Percentiles rank a stretch among this genome's conserved stretches.
Evolutionary conservation across 2,329 filamentous ascomycete species (phyloP).

Genomic region (Escovopsis sp.): DNA sequence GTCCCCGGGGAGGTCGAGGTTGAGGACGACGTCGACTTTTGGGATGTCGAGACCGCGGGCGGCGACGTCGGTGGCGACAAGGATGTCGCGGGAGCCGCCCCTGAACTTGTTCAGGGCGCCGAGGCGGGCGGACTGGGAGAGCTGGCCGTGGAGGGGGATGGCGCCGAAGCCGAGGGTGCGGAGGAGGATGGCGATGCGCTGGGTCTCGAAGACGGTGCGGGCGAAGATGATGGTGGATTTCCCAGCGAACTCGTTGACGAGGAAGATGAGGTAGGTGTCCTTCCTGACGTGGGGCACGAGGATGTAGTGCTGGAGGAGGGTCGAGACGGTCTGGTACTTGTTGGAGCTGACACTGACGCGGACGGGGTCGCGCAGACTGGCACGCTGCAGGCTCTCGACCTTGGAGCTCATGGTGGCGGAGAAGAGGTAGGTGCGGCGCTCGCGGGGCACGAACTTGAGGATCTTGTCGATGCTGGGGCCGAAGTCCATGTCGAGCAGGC

Average conservation of each 20-base stretch:
- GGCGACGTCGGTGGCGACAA: slow-evolving; percentile 89
- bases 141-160: slow-evolving; percentile 83
- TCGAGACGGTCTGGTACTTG: slow-evolving; percentile 85
- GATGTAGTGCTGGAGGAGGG: slow-evolving; percentile 70
- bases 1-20: slow-evolving; percentile 71
- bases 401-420: slow-evolving; percentile 90
- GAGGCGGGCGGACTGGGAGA: slow-evolving; percentile 74
- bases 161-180: slow-evolving; percentile 76
- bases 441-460: slow-evolving; percentile 68
- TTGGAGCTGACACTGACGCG: slow-evolving; percentile 66
- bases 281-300: slow-evolving; percentile 80
- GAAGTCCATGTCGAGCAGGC: slow-evolving; percentile 86
- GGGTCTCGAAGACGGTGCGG: slow-evolving; percentile 79
- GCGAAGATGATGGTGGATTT: slow-evolving; percentile 82
- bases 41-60: slow-evolving; percentile 87
- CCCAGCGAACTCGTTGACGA: slow-evolving; percentile 77
- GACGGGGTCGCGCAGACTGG: slow-evolving; percentile 70
- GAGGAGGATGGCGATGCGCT: slow-evolving; percentile 69
- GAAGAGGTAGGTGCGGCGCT: slow-evolving; percentile 74
- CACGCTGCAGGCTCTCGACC: slow-evolving; percentile 81
- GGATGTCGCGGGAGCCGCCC: slow-evolving; percentile 61
- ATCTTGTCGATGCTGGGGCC: slow-evolving; percentile 87
- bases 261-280: slow-evolving; percentile 74
- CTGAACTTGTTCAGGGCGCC: slow-evolving; percentile 87
- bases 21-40: slow-evolving; percentile 75